Conservation (phyloP, 495 filamentous ascomycete species). For the Tuber borchii region DNA sequence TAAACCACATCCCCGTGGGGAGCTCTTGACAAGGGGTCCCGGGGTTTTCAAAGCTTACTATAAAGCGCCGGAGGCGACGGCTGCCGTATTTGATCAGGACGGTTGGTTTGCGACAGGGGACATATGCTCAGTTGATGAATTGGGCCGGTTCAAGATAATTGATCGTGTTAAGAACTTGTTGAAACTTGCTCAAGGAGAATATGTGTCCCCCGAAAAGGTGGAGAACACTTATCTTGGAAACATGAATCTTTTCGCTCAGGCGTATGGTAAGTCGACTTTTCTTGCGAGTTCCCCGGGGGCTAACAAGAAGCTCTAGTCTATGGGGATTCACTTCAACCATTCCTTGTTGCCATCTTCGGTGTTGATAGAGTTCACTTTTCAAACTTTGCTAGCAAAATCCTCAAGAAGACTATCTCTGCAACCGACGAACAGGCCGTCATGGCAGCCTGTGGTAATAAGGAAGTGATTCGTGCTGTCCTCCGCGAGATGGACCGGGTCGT, state of each 20-base stretch:
- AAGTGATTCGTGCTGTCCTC: conserved; percentile 66
- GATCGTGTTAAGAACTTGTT: conserved; percentile 97
- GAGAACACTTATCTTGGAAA: conserved; percentile 87
- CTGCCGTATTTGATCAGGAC: conserved; percentile 72
- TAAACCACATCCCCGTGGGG: conserved; percentile 86
- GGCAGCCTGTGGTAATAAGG: conserved; percentile 57
- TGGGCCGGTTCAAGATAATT: conserved; percentile 85
- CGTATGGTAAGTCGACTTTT: conserved; percentile 46
- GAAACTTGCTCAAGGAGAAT: conserved; percentile 96
- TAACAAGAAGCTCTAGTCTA: conserved; percentile 52
- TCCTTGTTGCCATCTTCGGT: conserved; percentile 80
- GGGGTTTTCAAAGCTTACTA: conserved; percentile 78
- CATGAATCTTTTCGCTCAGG: conserved; percentile 66
- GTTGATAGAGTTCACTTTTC: conserved; percentile 76
- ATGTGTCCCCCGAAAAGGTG: conserved; percentile 92
- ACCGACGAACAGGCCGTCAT: conserved; percentile 62
- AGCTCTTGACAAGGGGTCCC: conserved; percentile 74
- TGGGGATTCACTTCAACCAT: conserved; percentile 77
- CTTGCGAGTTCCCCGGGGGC: neutral
- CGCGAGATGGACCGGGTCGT: conserved; percentile 74
- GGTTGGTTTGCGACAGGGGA: conserved; percentile 98
- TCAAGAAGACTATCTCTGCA: conserved; percentile 57
- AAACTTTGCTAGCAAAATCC: conserved; percentile 64
- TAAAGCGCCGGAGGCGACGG: conserved; percentile 79
- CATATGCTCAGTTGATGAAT: conserved; percentile 71